A percentile compares a stretch with the other conserved stretches of the same genome.
Conservation (phyloP, 805 yeast genomes). For the Teunomyces cretensis region DNA sequence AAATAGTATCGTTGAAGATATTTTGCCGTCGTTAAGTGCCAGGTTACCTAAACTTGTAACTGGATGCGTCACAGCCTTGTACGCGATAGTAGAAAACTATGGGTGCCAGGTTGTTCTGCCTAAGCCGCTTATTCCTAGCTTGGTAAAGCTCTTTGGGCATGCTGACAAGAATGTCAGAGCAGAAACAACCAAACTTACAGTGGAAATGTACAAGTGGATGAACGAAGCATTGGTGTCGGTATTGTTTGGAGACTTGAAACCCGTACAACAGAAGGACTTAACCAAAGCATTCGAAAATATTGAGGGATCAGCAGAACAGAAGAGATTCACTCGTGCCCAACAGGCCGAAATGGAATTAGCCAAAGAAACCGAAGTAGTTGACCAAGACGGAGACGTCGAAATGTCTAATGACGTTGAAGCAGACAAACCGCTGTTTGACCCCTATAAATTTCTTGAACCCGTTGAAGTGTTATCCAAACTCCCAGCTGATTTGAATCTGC, state of each 20-base stretch:
- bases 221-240: constrained; percentile 60
- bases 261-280: constrained; percentile 88
- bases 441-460: constrained; percentile 70
- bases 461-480: constrained; percentile 63
- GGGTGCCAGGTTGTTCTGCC: constrained; percentile 65
- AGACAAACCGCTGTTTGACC: constrained; percentile 43
- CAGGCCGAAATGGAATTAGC: constrained; percentile 32
- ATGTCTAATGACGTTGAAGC: constrained; percentile 28
- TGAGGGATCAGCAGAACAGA: constrained; percentile 47
- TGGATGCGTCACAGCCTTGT: constrained; percentile 58
- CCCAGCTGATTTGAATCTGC: constrained; percentile 58
- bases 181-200: constrained; percentile 68
- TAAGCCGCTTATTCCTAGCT: constrained; percentile 50
- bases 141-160: constrained; percentile 76
- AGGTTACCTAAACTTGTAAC: constrained; percentile 77
- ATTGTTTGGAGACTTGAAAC: constrained; percentile 73
- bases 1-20: constrained; percentile 62
- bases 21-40: constrained; percentile 61
- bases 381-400: constrained; percentile 19
- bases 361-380: background rate
- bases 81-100: constrained; percentile 54
- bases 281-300: constrained; percentile 62
- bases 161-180: constrained; percentile 85
- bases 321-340: constrained; percentile 55
- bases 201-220: constrained; percentile 72